Conservation (phyloP, 2,329 filamentous ascomycete genomes). For the Colletotrichum sp. region DNA sequence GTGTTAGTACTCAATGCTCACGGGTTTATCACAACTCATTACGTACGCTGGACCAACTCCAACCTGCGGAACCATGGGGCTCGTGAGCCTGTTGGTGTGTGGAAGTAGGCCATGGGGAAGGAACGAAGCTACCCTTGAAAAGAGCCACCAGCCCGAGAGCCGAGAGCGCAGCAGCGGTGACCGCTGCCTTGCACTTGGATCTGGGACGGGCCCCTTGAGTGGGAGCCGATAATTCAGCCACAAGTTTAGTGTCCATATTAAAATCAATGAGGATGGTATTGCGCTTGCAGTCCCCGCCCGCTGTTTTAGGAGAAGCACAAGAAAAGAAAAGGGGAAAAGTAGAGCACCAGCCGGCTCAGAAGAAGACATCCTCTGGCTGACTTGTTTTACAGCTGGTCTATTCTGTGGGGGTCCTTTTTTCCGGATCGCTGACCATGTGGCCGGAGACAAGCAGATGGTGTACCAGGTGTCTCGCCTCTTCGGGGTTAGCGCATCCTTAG, state of each 20-base stretch:
- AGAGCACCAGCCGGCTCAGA: background rate
- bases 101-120: background rate
- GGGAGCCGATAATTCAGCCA: background rate
- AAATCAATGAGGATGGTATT: background rate
- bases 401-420: background rate
- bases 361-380: background rate
- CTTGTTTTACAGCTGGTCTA: background rate
- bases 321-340: background rate
- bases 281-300: background rate
- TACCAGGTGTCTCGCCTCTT: slow-evolving; percentile 9
- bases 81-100: background rate
- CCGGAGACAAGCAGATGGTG: background rate
- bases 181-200: background rate
- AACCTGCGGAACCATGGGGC: background rate
- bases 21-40: too few species aligned
- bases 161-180: background rate
- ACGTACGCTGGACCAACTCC: slow-evolving; percentile 15
- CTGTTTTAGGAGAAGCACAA: background rate
- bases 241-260: background rate
- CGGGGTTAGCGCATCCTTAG: slow-evolving; percentile 1
- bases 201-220: background rate
- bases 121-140: background rate
- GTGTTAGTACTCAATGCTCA: background rate
- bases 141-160: slow-evolving; percentile 1
- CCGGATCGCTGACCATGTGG: slow-evolving; percentile 11